Base-by-base conservation (phyloP, 768 basidiomycete species). In the Serendipita indica region DNA sequence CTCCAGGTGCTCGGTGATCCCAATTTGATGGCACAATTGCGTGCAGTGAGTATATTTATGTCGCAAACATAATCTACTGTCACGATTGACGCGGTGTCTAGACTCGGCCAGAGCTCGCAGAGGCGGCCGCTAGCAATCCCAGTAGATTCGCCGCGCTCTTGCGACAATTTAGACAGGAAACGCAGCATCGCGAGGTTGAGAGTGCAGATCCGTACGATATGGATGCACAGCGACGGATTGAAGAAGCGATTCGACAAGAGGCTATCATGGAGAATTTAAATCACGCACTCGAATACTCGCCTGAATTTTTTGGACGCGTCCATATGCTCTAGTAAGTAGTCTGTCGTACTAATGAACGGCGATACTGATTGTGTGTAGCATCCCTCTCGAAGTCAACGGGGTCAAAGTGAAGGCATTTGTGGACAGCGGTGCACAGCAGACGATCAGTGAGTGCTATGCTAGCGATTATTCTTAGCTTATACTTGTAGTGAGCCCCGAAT, bases 361-460 rank as follows among this genome's bases (percentile, higher is more conserved):
- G 59, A 57, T 34, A 34, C 27, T 59, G 54, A 43, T 30, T 37
- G 3, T 13, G 6, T 25, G 6, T 60, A 93, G 89, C 65, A 87
- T 98, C 62, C 79, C 84, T 25, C 82, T 92, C 0, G 96, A 97
- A 66, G 90, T 99, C 1, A 99, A 99, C 66, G 84, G 85, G 1
- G 76, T 78, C 61, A 85, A 86, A 2, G 82, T 98, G 34, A 93
- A 90, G 69, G 96, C 96, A 0, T 99, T 99, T 64, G 96, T 99
- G 39, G 96, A 99, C 68, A 96, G 91, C 63, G 96, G 94, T 39
- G 96, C 96, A 10, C 96, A 99, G 66, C 81, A 82, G 62, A 99
- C 94, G 1, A 97, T 97, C 72, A 97, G 93, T 93, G 65, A 65
- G 84, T 73, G 12, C 34, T 5, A 14, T 33, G 3, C 13, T 3